These are phyloP conservation scores for Exophiala calicioides DNA, from an alignment of 2,329 filamentous ascomycete genomes.

Conservation along the genomic window DNA sequence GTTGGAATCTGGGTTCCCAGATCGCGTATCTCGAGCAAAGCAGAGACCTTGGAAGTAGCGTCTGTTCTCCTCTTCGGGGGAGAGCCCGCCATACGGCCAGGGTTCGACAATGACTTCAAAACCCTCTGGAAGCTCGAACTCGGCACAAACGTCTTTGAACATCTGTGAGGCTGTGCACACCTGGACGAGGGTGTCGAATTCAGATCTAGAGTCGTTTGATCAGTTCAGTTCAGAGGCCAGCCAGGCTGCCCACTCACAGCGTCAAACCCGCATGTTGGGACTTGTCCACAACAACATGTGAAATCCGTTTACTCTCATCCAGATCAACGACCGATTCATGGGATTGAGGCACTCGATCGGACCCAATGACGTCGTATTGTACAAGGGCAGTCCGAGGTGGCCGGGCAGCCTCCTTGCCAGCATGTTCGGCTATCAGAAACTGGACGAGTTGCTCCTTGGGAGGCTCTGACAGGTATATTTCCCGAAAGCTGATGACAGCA, in stretches of 20 bases:
- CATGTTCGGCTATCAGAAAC: conserved; percentile 53
- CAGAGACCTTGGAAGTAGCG: conserved; percentile 57
- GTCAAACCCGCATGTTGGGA: conserved; percentile 51
- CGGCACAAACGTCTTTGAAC: conserved; percentile 54
- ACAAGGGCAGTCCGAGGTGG: conserved; percentile 55
- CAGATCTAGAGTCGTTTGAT: conserved; percentile 27
- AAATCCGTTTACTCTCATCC: conserved; percentile 42
- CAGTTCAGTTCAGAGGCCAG: background rate
- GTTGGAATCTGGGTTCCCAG: conserved; percentile 57
- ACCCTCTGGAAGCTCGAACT: conserved; percentile 56
- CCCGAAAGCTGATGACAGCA: conserved; percentile 46
- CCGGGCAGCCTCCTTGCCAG: conserved; percentile 44
- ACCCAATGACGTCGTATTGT: conserved; percentile 59
- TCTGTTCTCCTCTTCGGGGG: conserved; percentile 48
- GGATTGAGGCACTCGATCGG: conserved; percentile 55
- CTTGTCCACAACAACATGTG: conserved; percentile 50
- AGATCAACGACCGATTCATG: conserved; percentile 57
- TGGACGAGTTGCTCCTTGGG: conserved; percentile 50
- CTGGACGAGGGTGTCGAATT: conserved; percentile 51
- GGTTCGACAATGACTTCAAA: conserved; percentile 55
- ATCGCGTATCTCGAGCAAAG: conserved; percentile 52
- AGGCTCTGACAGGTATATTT: conserved; percentile 55
- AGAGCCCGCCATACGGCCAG: conserved; percentile 59
- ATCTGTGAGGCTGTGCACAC: conserved; percentile 54
- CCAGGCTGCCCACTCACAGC: conserved; percentile 30